A percentile compares a stretch with the other conserved stretches of the same genome.
Evolutionary conservation across 2,329 filamentous ascomycete genomes (phyloP).

Genomic region (Fonsecaea multimorphosa): DNA sequence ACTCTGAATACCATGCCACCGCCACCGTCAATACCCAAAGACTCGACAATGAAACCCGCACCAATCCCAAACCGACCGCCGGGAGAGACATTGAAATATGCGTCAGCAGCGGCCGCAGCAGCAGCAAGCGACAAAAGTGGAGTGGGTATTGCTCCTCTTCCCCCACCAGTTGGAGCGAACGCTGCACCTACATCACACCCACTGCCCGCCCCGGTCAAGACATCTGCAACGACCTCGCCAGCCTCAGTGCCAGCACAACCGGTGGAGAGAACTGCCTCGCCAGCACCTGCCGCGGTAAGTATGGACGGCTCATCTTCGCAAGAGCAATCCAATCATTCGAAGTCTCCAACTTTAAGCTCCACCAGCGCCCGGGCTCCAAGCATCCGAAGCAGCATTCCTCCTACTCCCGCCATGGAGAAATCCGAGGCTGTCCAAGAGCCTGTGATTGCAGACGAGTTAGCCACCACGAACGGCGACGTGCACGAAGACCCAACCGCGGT

Average conservation of each 20-base stretch:
- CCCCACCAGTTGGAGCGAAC: slow-evolving; percentile 77
- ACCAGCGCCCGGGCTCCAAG: slow-evolving; percentile 52
- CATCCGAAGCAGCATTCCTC: slow-evolving; percentile 50
- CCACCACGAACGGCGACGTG: slow-evolving; percentile 58
- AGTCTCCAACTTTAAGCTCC: slow-evolving; percentile 59
- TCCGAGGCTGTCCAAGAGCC: slow-evolving; percentile 46
- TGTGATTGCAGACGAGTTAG: slow-evolving; percentile 48
- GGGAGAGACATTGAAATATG: slow-evolving; percentile 93
- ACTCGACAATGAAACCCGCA: slow-evolving; percentile 86
- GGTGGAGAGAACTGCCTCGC: slow-evolving; percentile 49
- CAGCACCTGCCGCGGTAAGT: slow-evolving; percentile 42
- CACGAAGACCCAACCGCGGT: slow-evolving; percentile 61
- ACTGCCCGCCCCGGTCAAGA: slow-evolving; percentile 56
- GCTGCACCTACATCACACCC: slow-evolving; percentile 55
- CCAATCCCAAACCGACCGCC: slow-evolving; percentile 81
- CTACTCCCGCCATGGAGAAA: slow-evolving; percentile 56
- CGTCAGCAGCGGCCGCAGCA: slow-evolving; percentile 91
- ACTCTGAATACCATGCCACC: slow-evolving; percentile 73
- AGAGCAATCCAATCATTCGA: slow-evolving; percentile 47
- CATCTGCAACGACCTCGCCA: slow-evolving; percentile 66
- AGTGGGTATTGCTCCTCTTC: slow-evolving; percentile 90
- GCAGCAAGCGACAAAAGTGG: slow-evolving; percentile 86
- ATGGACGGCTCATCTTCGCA: slow-evolving; percentile 51
- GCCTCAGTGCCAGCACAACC: slow-evolving; percentile 58
- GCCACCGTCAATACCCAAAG: slow-evolving; percentile 53